These are phyloP conservation scores for Calonectria honghensis DNA, from an alignment of 2,329 filamentous ascomycete species.

Conservation along the genomic window DNA sequence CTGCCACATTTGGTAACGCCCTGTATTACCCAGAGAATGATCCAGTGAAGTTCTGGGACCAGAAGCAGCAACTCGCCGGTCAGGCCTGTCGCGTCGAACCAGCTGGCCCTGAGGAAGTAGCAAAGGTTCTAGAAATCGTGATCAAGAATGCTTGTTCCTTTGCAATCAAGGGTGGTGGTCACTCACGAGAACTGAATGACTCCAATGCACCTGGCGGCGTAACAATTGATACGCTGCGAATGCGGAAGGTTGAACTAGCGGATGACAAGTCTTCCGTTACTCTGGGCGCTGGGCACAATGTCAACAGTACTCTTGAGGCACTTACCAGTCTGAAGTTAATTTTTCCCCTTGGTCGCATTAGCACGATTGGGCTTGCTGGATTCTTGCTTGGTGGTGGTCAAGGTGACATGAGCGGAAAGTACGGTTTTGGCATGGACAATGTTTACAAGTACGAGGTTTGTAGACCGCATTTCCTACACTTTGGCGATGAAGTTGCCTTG, in stretches of 20 bases:
- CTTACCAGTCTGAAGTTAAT: background rate
- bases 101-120: background rate
- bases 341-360: background rate
- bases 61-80: constrained; percentile 4
- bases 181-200: background rate
- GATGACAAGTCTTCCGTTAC: background rate
- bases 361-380: background rate
- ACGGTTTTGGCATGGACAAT: constrained; percentile 2
- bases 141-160: background rate
- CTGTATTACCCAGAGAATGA: background rate
- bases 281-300: background rate
- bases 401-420: background rate
- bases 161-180: constrained; percentile 3
- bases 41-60: background rate
- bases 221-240: background rate
- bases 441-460: background rate
- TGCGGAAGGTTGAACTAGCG: background rate
- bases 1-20: background rate
- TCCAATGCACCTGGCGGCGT: background rate
- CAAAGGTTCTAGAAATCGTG: background rate
- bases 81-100: background rate
- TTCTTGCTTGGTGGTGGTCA: background rate
- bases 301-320: background rate
- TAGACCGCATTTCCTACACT: background rate
- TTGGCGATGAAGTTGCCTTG: no score